phyloP scores from a whole-genome alignment of 805 yeast species.

The Wickerhamomyces sydowiorum region DNA sequence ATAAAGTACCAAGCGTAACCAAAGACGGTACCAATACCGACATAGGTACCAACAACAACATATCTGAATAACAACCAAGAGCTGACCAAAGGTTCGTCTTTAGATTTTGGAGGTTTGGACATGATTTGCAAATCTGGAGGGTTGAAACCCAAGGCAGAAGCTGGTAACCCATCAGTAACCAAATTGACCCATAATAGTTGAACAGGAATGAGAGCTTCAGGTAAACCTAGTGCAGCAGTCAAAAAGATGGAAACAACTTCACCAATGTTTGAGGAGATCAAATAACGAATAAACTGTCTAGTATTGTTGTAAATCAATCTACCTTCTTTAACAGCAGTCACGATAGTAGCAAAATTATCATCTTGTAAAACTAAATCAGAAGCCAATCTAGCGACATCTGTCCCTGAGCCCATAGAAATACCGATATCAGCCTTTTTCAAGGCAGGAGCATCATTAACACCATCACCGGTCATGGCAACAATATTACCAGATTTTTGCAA shows the following conservation, averaged over 20 bases:
- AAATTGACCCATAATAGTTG: slow-evolving; percentile 53
- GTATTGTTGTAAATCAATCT: slow-evolving; percentile 39
- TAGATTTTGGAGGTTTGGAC: slow-evolving; percentile 31
- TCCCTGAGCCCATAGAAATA: slow-evolving; percentile 58
- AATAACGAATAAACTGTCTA: slow-evolving; percentile 34
- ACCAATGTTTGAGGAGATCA: slow-evolving; percentile 50
- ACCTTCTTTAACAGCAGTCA: slow-evolving; percentile 52
- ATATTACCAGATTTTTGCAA: slow-evolving; percentile 39
- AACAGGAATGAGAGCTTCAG: slow-evolving; percentile 49
- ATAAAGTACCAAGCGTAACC: slow-evolving; percentile 37
- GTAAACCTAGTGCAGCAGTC: slow-evolving; percentile 48
- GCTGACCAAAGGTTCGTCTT: slow-evolving; percentile 32
- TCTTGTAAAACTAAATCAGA: slow-evolving; percentile 53
- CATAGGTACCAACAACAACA: slow-evolving; percentile 33
- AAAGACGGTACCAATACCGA: slow-evolving; percentile 35
- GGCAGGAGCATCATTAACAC: slow-evolving; percentile 63
- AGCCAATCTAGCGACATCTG: slow-evolving; percentile 57
- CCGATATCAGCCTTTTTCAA: slow-evolving; percentile 59
- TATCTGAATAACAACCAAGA: slow-evolving; percentile 33
- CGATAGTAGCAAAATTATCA: slow-evolving; percentile 50
- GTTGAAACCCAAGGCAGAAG: slow-evolving; percentile 50
- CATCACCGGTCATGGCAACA: slow-evolving; percentile 64
- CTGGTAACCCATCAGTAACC: slow-evolving; percentile 55
- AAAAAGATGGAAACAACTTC: slow-evolving; percentile 51
- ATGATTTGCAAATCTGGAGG: slow-evolving; percentile 34